A percentile compares a stretch with the other conserved stretches of the same genome.
Conservation (phyloP, 164 flowering plant genomes). For the Platanus orientalis region DNA sequence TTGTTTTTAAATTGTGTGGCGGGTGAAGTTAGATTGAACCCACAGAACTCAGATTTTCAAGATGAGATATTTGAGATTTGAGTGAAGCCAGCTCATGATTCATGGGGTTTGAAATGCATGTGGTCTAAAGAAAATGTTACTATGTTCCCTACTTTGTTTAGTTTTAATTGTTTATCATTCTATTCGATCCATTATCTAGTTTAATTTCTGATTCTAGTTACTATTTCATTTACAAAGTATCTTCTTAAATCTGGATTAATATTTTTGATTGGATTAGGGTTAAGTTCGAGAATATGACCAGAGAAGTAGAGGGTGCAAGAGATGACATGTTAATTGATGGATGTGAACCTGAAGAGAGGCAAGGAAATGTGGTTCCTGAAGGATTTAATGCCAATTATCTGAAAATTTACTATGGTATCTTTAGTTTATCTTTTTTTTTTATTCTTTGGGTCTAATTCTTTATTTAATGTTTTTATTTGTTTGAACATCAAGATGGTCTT, state of each 20-base stretch:
- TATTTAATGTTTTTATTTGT: background rate
- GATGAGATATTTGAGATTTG: no score
- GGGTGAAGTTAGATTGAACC: no score
- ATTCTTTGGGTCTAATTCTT: background rate
- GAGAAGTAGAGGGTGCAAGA: constrained; percentile 34
- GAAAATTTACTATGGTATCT: constrained; percentile 50
- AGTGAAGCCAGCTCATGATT: no score
- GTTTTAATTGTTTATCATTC: background rate
- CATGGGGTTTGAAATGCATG: background rate
- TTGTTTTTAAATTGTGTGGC: no score
- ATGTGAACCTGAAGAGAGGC: constrained; percentile 11
- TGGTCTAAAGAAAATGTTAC: background rate
- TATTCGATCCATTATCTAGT: background rate
- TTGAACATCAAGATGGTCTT: background rate
- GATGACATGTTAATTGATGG: constrained; percentile 58
- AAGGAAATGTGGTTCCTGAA: constrained; percentile 21
- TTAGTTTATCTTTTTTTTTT: background rate
- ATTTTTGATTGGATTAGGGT: background rate
- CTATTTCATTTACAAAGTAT: background rate
- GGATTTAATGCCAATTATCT: constrained; percentile 50
- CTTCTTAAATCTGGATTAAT: background rate
- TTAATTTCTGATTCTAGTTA: background rate
- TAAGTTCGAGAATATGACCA: constrained; percentile 22
- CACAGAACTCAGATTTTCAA: no score
- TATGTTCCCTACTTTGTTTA: background rate